Evolutionary conservation across 805 yeast genomes (phyloP), one percentile per base, ranked within the genome.

Genomic region (Sugiyamaella qingdaonensis): DNA sequence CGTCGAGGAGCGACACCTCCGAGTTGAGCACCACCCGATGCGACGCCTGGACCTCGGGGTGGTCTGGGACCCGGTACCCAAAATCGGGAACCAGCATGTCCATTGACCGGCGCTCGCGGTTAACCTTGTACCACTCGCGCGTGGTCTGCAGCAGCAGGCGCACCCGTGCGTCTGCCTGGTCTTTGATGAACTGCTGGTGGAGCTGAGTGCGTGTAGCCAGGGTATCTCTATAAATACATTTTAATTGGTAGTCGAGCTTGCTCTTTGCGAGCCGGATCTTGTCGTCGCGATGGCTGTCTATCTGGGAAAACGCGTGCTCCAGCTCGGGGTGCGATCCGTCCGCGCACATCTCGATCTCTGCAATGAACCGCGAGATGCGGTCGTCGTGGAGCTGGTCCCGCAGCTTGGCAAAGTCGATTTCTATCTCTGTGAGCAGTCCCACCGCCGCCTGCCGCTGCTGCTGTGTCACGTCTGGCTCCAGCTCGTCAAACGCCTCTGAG

Each of bases 281-380:
- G 54, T 82, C 83, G 58, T 88, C 88, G 59, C 89, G 83, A 59
- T 85, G 82, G 42, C 80, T 79, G 54, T 85, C 86, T 49, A 94
- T 82, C 68, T 82, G 81, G 61, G 78, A 78, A 66, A 86, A 81
- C 51, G 86, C 85, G 46, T 80, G 77, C 36, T 87, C 78, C 51
- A 92, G 77, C 61, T 91, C 97, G 0, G 98, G 98, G 68, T 94
- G 99, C 18, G 89, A 80, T 10, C 97, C 97, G 57, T 84, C 85
- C 33, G 84, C 72, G 70, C 98, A 91, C 78, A 92, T 80, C 62
- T 85, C 85, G 56, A 92, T 73, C 67, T 94, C 99, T 44, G 86
- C 84, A 60, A 88, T 88, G 58, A 87, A 76, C 57, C 87, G 79
- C 35, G 78, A 74, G 64, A 91, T 72, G 66, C 88, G 91, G 65